phyloP scores from a whole-genome alignment of 345 rosid species.

The Orychophragmus violaceus region DNA sequence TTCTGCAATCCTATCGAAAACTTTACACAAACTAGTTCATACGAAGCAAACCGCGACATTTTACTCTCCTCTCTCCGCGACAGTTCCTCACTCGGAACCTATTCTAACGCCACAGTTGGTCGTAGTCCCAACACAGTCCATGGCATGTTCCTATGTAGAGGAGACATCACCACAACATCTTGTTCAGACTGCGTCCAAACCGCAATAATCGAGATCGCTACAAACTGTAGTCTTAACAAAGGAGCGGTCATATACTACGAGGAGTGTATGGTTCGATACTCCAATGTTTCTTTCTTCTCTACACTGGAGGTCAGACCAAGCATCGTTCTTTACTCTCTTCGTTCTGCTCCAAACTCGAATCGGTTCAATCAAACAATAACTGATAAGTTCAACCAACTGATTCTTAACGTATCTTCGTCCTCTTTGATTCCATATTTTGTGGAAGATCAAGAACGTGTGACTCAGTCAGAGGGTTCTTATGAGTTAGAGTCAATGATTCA shows the following conservation, averaged over 20 bases:
- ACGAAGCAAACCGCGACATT: conserved; percentile 6
- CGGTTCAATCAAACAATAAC: conserved; percentile 1
- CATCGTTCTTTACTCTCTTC: neutral
- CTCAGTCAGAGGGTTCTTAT: conserved; percentile 7
- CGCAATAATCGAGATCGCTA: conserved; percentile 2
- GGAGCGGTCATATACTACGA: conserved; percentile 25
- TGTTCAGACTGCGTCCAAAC: conserved; percentile 35
- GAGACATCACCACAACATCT: conserved; percentile 7
- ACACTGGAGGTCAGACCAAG: neutral
- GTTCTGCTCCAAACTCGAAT: neutral
- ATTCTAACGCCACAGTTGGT: conserved; percentile 12
- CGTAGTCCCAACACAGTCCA: conserved; percentile 12
- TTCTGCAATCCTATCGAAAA: neutral
- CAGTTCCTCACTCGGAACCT: neutral
- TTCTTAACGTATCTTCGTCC: neutral
- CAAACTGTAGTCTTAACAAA: conserved; percentile 22
- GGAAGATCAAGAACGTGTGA: conserved; percentile 18
- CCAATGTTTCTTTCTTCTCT: conserved; percentile 6
- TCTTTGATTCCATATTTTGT: conserved; percentile 4
- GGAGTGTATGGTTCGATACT: conserved; percentile 39
- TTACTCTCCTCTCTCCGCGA: neutral
- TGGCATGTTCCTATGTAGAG: conserved; percentile 38
- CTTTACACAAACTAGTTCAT: conserved; percentile 7
- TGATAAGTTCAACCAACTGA: neutral
- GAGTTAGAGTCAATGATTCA: conserved; percentile 20